A percentile compares a stretch with the other conserved stretches of the same genome.
Conservation (phyloP, 2,329 filamentous ascomycete species). For the Nigrograna mackinnonii region DNA sequence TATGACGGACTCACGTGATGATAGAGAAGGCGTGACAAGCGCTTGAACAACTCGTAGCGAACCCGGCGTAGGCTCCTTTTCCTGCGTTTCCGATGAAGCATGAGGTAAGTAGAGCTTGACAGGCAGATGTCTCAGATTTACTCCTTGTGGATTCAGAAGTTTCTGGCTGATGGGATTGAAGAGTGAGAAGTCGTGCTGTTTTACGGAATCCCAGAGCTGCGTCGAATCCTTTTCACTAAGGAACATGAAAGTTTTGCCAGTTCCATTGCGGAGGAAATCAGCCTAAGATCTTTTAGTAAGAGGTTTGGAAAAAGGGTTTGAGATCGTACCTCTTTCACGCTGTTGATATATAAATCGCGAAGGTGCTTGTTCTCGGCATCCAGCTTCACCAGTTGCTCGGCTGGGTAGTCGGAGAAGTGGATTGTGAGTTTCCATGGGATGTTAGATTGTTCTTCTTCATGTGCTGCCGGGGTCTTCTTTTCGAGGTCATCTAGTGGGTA, state of each 20-base stretch:
- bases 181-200: conserved; percentile 72
- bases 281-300: conserved; percentile 52
- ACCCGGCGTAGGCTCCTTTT: conserved; percentile 34
- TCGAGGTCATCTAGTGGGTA: conserved; percentile 23
- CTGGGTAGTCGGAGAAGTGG: conserved; percentile 63
- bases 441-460: conserved; percentile 19
- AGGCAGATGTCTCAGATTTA: conserved; percentile 77
- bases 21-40: conserved; percentile 61
- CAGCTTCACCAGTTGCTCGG: conserved; percentile 61
- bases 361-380: conserved; percentile 59
- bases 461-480: conserved; percentile 2
- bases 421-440: conserved; percentile 67
- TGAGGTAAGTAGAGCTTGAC: conserved; percentile 80
- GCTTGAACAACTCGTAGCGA: conserved; percentile 67
- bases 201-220: conserved; percentile 78
- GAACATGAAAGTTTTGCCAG: conserved; percentile 87
- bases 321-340: conserved; percentile 62
- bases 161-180: conserved; percentile 77
- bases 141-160: conserved; percentile 73
- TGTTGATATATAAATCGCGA: conserved; percentile 70
- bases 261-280: conserved; percentile 86
- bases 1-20: conserved; percentile 33
- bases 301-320: not conserved
- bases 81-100: conserved; percentile 20
- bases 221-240: conserved; percentile 83